These are phyloP conservation scores for Myxozyma neotropica DNA, from an alignment of 805 yeast species.

Conservation along the genomic window DNA sequence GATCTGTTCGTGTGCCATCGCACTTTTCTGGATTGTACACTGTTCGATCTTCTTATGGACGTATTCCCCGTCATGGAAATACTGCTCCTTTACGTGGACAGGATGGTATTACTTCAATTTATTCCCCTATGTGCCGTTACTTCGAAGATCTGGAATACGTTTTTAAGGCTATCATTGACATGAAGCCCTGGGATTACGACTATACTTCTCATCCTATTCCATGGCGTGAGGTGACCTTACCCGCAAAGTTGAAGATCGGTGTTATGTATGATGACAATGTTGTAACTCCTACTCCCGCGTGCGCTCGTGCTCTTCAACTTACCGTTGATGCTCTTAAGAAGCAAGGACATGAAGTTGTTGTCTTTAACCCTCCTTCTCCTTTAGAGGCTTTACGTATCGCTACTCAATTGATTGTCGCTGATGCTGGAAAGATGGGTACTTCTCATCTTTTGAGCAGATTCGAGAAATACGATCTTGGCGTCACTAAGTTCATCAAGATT, in stretches of 20 bases:
- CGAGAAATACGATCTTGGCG: constrained; percentile 46
- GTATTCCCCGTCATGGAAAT: constrained; percentile 52
- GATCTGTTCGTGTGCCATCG: constrained; percentile 59
- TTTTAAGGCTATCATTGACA: constrained; percentile 50
- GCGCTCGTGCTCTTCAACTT: constrained; percentile 46
- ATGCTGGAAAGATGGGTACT: constrained; percentile 41
- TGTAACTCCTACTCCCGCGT: constrained; percentile 55
- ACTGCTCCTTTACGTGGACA: constrained; percentile 49
- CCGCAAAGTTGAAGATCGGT: constrained; percentile 51
- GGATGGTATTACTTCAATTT: constrained; percentile 51
- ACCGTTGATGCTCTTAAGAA: constrained; percentile 47
- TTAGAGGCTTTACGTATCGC: constrained; percentile 63
- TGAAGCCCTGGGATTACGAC: constrained; percentile 61
- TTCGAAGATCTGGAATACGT: constrained; percentile 55
- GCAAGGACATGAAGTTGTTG: constrained; percentile 53
- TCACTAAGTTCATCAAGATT: constrained; percentile 41
- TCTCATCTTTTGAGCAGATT: constrained; percentile 35
- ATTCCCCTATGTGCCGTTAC: constrained; percentile 53
- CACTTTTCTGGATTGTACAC: constrained; percentile 56
- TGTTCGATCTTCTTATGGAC: constrained; percentile 53
- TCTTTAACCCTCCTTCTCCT: constrained; percentile 53
- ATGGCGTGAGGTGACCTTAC: constrained; percentile 50
- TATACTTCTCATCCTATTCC: constrained; percentile 53
- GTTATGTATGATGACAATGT: constrained; percentile 53
- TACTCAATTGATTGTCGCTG: constrained; percentile 45